These are phyloP conservation scores for Boletus mariae DNA, from an alignment of 1,284 basidiomycete genomes.

Conservation along the genomic window DNA sequence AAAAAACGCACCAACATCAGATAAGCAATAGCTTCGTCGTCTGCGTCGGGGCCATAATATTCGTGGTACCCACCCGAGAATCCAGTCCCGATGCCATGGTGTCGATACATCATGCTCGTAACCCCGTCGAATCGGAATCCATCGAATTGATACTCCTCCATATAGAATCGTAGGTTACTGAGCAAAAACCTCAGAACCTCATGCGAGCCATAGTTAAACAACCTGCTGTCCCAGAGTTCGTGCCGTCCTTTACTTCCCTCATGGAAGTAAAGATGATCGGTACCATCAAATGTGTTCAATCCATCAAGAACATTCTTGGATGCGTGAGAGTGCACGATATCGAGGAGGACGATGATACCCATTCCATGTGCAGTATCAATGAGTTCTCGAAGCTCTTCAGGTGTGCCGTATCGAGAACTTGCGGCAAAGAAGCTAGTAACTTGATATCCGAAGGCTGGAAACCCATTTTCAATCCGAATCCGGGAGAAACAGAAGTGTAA, in stretches of 20 bases:
- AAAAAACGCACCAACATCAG: slow-evolving; percentile 82
- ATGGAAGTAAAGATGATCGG: slow-evolving; percentile 97
- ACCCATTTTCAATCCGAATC: slow-evolving; percentile 8
- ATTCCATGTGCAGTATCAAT: slow-evolving; percentile 93
- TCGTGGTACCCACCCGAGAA: slow-evolving; percentile 98
- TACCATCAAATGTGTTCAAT: slow-evolving; percentile 93
- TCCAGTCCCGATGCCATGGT: slow-evolving; percentile 96
- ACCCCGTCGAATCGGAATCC: slow-evolving; percentile 99
- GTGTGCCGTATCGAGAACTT: slow-evolving; percentile 90
- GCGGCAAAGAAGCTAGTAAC: slow-evolving; percentile 98
- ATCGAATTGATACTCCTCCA: slow-evolving; percentile 94
- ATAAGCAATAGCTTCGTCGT: slow-evolving; percentile 90
- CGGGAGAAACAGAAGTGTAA: slow-evolving; percentile 2
- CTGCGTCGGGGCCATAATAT: slow-evolving; percentile 87
- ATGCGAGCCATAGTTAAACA: slow-evolving; percentile 95
- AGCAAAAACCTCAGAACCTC: slow-evolving; percentile 94
- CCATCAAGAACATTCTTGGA: slow-evolving; percentile 98
- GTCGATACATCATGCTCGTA: slow-evolving; percentile 97
- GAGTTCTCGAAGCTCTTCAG: slow-evolving; percentile 94
- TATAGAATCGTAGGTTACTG: slow-evolving; percentile 92
- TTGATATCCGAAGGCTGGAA: slow-evolving; percentile 91
- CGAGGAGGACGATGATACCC: slow-evolving; percentile 90
- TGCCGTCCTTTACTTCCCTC: slow-evolving; percentile 87
- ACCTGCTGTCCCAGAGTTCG: slow-evolving; percentile 93
- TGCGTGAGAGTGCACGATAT: slow-evolving; percentile 97